Percentiles rank a stretch among this genome's conserved stretches.
phyloP scores from a whole-genome alignment of 2,329 filamentous ascomycete genomes.

The Aspergillus jensenii region DNA sequence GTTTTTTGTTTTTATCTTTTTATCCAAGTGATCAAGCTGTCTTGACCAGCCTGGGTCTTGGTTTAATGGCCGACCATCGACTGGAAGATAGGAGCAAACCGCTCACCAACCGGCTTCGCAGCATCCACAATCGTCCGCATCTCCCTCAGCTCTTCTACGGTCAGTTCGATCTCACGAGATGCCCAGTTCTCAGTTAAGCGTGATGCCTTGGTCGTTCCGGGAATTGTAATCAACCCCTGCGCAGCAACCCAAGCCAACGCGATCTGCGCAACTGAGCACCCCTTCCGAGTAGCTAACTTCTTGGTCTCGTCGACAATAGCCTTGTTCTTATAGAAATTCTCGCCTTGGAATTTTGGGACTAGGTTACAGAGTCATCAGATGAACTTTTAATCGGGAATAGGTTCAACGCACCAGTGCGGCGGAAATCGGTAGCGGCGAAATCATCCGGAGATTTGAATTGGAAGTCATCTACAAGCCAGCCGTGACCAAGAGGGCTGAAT shows the following conservation, averaged over 20 bases:
- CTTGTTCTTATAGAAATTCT: slow-evolving; percentile 48
- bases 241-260: slow-evolving; percentile 43
- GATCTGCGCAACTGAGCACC: slow-evolving; percentile 35
- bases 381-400: not conserved
- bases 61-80: slow-evolving; percentile 26
- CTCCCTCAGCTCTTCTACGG: slow-evolving; percentile 39
- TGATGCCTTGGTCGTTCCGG: slow-evolving; percentile 44
- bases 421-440: slow-evolving; percentile 45
- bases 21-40: too few relatives aligned
- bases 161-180: slow-evolving; percentile 37
- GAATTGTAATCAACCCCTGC: slow-evolving; percentile 48
- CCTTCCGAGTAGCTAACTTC: slow-evolving; percentile 36
- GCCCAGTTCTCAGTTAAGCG: slow-evolving; percentile 44
- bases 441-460: slow-evolving; percentile 46
- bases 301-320: slow-evolving; percentile 45
- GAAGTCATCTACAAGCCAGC: slow-evolving; percentile 50
- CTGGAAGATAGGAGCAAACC: slow-evolving; percentile 28
- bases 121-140: slow-evolving; percentile 41
- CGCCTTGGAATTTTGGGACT: slow-evolving; percentile 40
- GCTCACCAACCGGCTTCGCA: slow-evolving; percentile 38
- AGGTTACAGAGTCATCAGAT: not conserved
- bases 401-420: slow-evolving; percentile 32
- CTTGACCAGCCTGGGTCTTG: too few relatives aligned
- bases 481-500: slow-evolving; percentile 49
- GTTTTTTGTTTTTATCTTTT: too few relatives aligned